These are phyloP conservation scores for Royoungia palumana DNA, from an alignment of 768 basidiomycete genomes.

Conservation along the genomic window DNA sequence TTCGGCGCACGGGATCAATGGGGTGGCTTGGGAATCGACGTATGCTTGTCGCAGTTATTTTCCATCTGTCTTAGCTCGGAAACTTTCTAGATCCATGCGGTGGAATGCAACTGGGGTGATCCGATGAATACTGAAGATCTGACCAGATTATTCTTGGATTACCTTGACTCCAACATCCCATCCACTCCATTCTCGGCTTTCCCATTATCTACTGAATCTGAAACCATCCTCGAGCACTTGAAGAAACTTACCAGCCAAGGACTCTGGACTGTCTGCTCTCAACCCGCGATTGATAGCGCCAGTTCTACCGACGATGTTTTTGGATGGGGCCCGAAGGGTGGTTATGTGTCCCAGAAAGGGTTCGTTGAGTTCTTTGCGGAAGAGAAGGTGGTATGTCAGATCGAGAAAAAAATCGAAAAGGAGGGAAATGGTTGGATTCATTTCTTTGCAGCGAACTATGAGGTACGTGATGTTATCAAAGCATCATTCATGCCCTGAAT, in stretches of 20 bases:
- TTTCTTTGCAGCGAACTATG: conserved; percentile 79
- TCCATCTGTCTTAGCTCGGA: not conserved
- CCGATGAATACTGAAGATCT: conserved; percentile 62
- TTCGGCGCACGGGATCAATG: conserved; percentile 80
- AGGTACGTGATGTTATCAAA: conserved; percentile 42
- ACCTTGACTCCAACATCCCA: conserved; percentile 69
- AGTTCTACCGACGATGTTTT: conserved; percentile 72
- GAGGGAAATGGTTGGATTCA: conserved; percentile 67
- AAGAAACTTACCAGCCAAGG: conserved; percentile 70
- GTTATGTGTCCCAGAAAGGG: conserved; percentile 96
- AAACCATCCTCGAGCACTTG: conserved; percentile 73
- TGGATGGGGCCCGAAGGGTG: conserved; percentile 91
- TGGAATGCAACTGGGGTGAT: conserved; percentile 71
- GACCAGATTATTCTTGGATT: conserved; percentile 72
- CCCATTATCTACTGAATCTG: conserved; percentile 79
- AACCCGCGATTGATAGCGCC: conserved; percentile 86
- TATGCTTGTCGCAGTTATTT: conserved; percentile 26
- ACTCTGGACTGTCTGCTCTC: conserved; percentile 97
- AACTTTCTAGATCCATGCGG: conserved; percentile 51
- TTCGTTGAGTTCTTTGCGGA: conserved; percentile 97
- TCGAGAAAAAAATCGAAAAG: conserved; percentile 55
- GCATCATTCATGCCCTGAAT: not conserved
- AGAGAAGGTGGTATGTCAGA: conserved; percentile 48
- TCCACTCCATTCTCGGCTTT: conserved; percentile 88
- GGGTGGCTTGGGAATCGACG: conserved; percentile 65